These are phyloP conservation scores for Glycine soja DNA, from an alignment of 306 rosid genomes.

Conservation along the genomic window DNA sequence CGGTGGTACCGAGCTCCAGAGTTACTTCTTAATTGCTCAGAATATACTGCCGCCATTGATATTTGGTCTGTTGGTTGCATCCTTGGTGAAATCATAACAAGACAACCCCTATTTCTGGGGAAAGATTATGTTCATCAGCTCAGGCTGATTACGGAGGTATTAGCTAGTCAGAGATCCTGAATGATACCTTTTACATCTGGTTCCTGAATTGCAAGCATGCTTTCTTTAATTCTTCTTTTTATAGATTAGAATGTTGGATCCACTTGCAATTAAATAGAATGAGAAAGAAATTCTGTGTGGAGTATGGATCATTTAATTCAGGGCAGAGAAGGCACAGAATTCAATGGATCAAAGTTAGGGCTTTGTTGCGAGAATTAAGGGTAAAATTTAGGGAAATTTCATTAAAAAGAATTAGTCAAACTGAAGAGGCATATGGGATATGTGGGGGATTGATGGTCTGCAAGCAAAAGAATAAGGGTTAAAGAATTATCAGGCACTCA, in stretches of 20 bases:
- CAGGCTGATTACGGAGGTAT: slow-evolving; percentile 86
- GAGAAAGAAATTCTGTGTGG: background rate
- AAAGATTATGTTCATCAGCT: slow-evolving; percentile 94
- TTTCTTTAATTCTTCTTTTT: slow-evolving; percentile 27
- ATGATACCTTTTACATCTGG: background rate
- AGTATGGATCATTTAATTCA: background rate
- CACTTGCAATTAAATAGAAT: background rate
- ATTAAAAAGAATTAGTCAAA: background rate
- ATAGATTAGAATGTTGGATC: background rate
- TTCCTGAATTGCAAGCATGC: slow-evolving; percentile 14
- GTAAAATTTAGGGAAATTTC: background rate
- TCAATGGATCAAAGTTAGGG: background rate
- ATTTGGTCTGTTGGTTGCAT: slow-evolving; percentile 99
- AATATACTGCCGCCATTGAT: slow-evolving; percentile 95
- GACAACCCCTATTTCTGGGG: slow-evolving; percentile 86
- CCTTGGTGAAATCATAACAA: slow-evolving; percentile 87
- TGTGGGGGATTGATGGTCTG: background rate
- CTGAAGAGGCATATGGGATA: background rate
- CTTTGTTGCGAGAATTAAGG: background rate
- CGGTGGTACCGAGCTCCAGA: slow-evolving; percentile 99
- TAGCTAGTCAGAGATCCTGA: background rate
- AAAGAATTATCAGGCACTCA: background rate
- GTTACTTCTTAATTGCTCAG: slow-evolving; percentile 93
- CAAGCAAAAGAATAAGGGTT: background rate
- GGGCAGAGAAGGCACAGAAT: background rate